A percentile compares a stretch with the other conserved stretches of the same genome.
phyloP scores from a whole-genome alignment of 345 rosid genomes.

The Viola odorata region DNA sequence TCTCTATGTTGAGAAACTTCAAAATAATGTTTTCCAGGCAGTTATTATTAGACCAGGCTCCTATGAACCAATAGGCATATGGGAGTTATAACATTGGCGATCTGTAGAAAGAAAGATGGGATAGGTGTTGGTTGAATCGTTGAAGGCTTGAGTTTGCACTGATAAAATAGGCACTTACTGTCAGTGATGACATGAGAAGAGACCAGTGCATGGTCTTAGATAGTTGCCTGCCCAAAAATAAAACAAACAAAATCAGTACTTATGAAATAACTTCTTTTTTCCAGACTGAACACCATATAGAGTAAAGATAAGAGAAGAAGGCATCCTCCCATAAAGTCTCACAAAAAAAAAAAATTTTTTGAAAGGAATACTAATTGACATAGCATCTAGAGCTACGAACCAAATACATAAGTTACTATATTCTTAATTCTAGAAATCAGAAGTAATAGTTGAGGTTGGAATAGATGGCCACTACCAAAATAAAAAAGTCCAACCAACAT shows the following conservation, averaged over 20 bases:
- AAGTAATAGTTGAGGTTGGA: slow-evolving; percentile 25
- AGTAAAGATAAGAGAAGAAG: too few species aligned
- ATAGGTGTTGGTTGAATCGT: too few species aligned
- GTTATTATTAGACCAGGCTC: neutral
- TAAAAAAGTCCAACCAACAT: too few species aligned
- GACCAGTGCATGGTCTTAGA: slow-evolving; percentile 63
- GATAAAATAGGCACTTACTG: slow-evolving; percentile 37
- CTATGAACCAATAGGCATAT: too few species aligned
- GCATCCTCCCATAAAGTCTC: neutral
- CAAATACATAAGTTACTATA: neutral
- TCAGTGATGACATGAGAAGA: slow-evolving; percentile 72
- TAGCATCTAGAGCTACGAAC: too few species aligned
- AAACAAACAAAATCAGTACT: slow-evolving; percentile 13
- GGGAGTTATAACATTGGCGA: too few species aligned
- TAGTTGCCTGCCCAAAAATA: slow-evolving; percentile 42
- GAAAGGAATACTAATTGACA: too few species aligned
- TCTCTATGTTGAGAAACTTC: neutral
- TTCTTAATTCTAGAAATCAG: slow-evolving; percentile 18
- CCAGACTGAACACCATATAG: too few species aligned
- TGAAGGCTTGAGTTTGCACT: too few species aligned
- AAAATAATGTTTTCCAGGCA: neutral
- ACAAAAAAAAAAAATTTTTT: too few species aligned
- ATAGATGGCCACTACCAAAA: slow-evolving; percentile 6
- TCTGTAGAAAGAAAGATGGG: too few species aligned
- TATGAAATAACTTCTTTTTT: too few species aligned